Evolutionary conservation across 805 yeast species (phyloP), one percentile per base, ranked within the genome.

Genomic region (Komagataella pastoris): DNA sequence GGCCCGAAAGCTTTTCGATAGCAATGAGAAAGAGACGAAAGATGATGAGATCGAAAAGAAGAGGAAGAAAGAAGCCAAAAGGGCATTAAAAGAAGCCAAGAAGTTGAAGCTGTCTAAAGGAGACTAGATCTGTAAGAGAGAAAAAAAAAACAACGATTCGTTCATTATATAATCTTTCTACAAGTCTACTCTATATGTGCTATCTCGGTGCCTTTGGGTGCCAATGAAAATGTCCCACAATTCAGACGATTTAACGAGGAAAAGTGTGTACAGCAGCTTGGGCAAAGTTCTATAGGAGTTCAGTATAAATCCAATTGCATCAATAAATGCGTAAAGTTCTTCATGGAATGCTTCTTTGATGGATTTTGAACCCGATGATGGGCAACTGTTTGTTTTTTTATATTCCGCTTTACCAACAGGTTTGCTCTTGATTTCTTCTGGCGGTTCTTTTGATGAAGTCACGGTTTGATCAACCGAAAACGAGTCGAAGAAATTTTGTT

Each of bases 191-290:
- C 40, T 30, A 30, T 47, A 17, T 21, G 44, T 47, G 17, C 17
- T 23, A 44, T 44, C 18, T 19, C 47, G 21, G 47, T 17, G 18
- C n/a, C 47, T 44, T n/a, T 44, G 21, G n/a, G 50, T 8, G 17
- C 95, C 96, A 52, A 88, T 73, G 61, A 88, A 85, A 44, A 63
- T 63, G 60, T 84, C 81, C 97, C 97, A 91, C 63, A 77, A 73
- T 45, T 72, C 68, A 53, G 74, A 75, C 44, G 77, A 48, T 54
- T 80, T 71, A 51, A 73, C 68, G 49, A 88, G 56, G 7, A 67
- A 56, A 52, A 79, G 56, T 44, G 76, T 73, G 67, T 75, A 79
- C 1, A 85, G 46, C 51, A 80, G 76, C 52, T 71, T 70, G 8
- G 97, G 97, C 55, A 91, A 75, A 45, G 81, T 74, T 49, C 73